Evolutionary conservation across 2,329 filamentous ascomycete genomes (phyloP), one percentile per base, ranked within the genome.

Genomic region (Sclerotinia glacialis): DNA sequence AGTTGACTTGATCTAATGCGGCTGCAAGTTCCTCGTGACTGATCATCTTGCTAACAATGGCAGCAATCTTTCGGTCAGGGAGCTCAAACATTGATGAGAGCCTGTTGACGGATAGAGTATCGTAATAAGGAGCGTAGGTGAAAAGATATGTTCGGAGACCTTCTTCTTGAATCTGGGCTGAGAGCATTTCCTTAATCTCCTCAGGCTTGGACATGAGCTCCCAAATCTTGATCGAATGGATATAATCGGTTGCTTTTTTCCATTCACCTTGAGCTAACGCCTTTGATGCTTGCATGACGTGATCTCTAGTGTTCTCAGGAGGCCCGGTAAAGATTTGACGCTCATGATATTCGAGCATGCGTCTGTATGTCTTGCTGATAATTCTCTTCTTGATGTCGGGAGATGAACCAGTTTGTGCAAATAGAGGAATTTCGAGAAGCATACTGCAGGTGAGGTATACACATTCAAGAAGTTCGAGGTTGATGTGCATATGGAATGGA

Each of bases 401-500:
- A 28, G 94, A 95, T 9, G 94, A 98, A 72, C 95, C 95, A 46
- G 94, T 96, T 80, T 98, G 95, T 59, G 95, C 96, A 73, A 99
- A 89, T 56, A 98, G 89, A 68, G 95, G 95, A 70, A 99, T 98
- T 82, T 99, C 95, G 67, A 99, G 87, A 72, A 99, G 90, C 95
- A 99, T 99, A 81, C 93, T 97, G 83, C 94, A 98, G 61, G 95
- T 98, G 68, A 99, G 86, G 82, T 99, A 99, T 69, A 98, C 94
- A 77, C 95, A 98, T 83, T 99, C 95, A 49, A 99, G 86, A 65
- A 99, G 87, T 80, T 99, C 95, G 63, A 99, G 86, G 84, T 99
- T 99, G 84, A 99, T 99, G 85, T 99, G 95, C 93, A 99, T 97
- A 83, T 99, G 95, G 89, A 99, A 99, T 47, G 95, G 95, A 72